Evolutionary conservation across 257 asterid genomes (phyloP).

Genomic region (Agastache rugosa): DNA sequence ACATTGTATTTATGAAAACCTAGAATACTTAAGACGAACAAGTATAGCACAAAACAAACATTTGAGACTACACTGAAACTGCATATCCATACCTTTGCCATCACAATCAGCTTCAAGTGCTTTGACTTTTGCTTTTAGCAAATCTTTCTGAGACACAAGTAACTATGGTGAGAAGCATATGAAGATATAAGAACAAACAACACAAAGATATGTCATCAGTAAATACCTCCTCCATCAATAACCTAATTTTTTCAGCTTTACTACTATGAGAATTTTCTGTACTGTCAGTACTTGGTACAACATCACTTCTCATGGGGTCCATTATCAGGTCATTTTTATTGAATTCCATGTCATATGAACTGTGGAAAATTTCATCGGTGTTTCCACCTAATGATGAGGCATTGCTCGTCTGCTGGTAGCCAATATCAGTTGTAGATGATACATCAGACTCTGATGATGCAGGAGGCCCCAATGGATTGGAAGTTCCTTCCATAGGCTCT

Average conservation of each 20-base stretch:
- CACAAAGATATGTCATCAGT: slow-evolving; percentile 19
- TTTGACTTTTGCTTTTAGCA: slow-evolving; percentile 65
- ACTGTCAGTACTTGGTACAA: slow-evolving; percentile 40
- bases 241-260: slow-evolving; percentile 56
- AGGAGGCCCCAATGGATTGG: slow-evolving; percentile 64
- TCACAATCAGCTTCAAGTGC: slow-evolving; percentile 53
- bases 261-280: slow-evolving; percentile 45
- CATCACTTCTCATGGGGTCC: slow-evolving; percentile 45
- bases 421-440: slow-evolving; percentile 41
- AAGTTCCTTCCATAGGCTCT: slow-evolving; percentile 48
- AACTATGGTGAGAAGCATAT: slow-evolving; percentile 39
- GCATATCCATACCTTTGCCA: slow-evolving; percentile 54
- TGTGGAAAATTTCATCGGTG: slow-evolving; percentile 38
- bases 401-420: slow-evolving; percentile 40
- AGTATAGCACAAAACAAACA: slow-evolving; percentile 28
- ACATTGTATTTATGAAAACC: slow-evolving; percentile 26
- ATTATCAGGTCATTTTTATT: slow-evolving; percentile 19
- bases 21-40: slow-evolving; percentile 29
- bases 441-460: slow-evolving; percentile 62
- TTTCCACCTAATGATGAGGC: slow-evolving; percentile 50
- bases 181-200: slow-evolving; percentile 25
- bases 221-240: slow-evolving; percentile 73
- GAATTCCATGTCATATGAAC: slow-evolving; percentile 35
- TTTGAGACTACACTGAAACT: slow-evolving; percentile 28
- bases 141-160: slow-evolving; percentile 57